Base-by-base conservation (phyloP, 2,329 filamentous ascomycete species). In the Aspergillus versicolor region DNA sequence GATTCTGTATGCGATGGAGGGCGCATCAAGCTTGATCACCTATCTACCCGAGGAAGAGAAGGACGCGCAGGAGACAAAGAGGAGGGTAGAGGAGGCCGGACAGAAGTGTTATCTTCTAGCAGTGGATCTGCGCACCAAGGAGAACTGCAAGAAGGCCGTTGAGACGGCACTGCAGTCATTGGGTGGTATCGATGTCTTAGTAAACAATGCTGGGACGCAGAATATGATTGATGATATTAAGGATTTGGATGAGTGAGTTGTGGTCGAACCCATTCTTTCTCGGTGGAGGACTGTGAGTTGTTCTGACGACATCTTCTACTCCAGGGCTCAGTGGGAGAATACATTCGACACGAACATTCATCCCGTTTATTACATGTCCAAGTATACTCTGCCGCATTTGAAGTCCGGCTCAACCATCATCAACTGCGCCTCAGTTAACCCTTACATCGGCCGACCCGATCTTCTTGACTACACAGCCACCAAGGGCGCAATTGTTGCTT, bases 271-370 rank as follows among this genome's bases (percentile, higher is more conserved):
- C 17, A 42, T 13, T 21, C 15, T 11, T 13, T 15, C 12, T 21
- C 21, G 5, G 17, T 8, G 3, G 9, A 7, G 19, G 43, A 17
- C 24, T 22, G 30, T 11, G 24, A 6, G 7, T 24, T 49, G 50
- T 30, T n/a, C n/a, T 44, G 15, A 24, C 24, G 3, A 12, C 27
- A 6, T 8, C 7, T 50, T 27, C 19, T 45, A 32, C 5, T 24
- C 30, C 57, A 87, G 84, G 67, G 88, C 91, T 5, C 90, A 94
- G 76, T 94, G 89, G 90, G 66, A 87, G 51, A 80, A 86, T 58
- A 93, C 89, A 0, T 93, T 95, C 76, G 81, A 91, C 73, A 90
- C 86, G 47, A 95, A 94, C 76, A 92, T 94, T 67, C 88, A 93
- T 73, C 83, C 88, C 3, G 88, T 86, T 78, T 94, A 92, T 80